Base-by-base conservation (phyloP, 2,329 filamentous ascomycete genomes). In the Fusarium luffae region DNA sequence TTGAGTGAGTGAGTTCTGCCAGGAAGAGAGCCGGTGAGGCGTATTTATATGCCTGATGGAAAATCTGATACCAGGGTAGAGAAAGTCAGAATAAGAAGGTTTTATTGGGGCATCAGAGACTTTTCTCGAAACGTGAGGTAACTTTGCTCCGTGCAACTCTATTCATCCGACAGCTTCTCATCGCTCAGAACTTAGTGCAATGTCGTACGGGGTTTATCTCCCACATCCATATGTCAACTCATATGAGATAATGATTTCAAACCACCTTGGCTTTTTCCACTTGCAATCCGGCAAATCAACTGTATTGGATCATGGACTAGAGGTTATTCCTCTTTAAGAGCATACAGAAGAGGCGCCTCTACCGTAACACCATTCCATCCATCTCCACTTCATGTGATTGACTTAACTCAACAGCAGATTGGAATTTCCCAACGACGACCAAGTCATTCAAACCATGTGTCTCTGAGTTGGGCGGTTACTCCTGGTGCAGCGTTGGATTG, bases 401-500 rank as follows among this genome's bases (percentile, higher is more conserved):
- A 11, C 34, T n/a, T 3, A 12, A 37, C 0, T 37, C 3, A 37
- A 12, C 34, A 37, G 34, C 5, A n/a, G 34, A n/a, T 11, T 12
- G 18, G 34, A n/a, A 37, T 37, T 7, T 37, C 10, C 34, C 18
- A 37, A 4, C 34, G 18, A 4, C 0, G 34, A 4, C 5, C 34
- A n/a, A 12, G 18, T n/a, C 10, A 12, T 4, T 4, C 34, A 7
- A 37, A 37, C 10, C 5, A 12, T 37, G 1, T 37, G 11, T 2
- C 0, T 37, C 18, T 37, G 34, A 37, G 3, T 3, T n/a, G 0
- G 10, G 10, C 7, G 10, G 5, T 13, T 74, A 81, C 48, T 82
- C 80, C 18, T 73, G 74, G 30, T 81, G 79, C n/a, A 81, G 56
- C 2, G 73, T 70, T 2, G 72, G 52, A 28, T 78, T 79, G 13